Conservation (phyloP, 441 rosid genomes). For the Pelargonium cotyledonis region DNA sequence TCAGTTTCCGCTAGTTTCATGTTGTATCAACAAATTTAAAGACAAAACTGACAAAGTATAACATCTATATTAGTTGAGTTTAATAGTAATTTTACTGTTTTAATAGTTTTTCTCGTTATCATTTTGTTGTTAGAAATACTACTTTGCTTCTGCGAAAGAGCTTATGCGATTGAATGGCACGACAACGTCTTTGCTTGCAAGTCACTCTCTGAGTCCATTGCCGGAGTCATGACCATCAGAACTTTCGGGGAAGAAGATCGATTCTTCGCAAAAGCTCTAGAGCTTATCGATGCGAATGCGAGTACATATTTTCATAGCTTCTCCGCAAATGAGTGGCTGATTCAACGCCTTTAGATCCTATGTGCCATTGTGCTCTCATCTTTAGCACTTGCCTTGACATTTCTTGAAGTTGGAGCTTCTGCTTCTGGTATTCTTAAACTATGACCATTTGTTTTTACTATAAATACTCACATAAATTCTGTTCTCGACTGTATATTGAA, state of each 20-base stretch:
- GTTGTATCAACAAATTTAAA: too few species aligned
- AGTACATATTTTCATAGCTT: constrained; percentile 83
- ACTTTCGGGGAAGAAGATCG: constrained; percentile 81
- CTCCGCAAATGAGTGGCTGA: constrained; percentile 85
- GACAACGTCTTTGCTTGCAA: constrained; percentile 75
- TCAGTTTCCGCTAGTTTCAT: too few species aligned
- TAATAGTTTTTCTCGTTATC: background rate
- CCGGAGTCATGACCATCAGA: constrained; percentile 76
- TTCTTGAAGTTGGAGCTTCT: constrained; percentile 82
- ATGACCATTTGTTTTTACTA: too few species aligned
- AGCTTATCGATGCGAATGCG: constrained; percentile 67
- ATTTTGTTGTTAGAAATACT: constrained; percentile 48
- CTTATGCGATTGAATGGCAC: constrained; percentile 84
- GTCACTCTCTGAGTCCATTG: constrained; percentile 86
- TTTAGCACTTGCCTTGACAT: constrained; percentile 75
- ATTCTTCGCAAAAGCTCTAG: constrained; percentile 59
- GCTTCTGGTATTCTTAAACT: constrained; percentile 51
- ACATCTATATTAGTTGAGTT: too few species aligned
- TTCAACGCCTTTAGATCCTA: constrained; percentile 64
- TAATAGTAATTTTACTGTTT: too few species aligned
- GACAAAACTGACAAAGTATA: background rate
- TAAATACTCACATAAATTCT: too few species aligned
- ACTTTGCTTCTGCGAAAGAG: constrained; percentile 73
- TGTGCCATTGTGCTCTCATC: constrained; percentile 71
- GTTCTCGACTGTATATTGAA: too few species aligned